Evolutionary conservation across 2,329 filamentous ascomycete species (phyloP), one percentile per base, ranked within the genome.

Genomic region (Juglanconis sp.): DNA sequence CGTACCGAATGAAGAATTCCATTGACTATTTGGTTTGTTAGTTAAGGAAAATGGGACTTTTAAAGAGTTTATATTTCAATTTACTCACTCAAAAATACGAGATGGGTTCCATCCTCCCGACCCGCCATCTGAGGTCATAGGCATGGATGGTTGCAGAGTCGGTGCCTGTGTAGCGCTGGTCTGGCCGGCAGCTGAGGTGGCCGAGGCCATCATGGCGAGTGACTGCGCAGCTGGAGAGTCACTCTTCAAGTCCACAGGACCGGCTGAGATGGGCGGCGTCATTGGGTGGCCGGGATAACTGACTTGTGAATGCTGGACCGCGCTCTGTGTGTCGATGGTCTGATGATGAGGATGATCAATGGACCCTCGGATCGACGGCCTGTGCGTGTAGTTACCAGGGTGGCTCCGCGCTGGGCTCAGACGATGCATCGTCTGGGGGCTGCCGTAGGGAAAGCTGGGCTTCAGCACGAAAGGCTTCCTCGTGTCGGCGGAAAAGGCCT

Each of bases 1-100:
- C 74, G 88, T 90, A 80, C 92, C 91, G 78, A 97, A 98, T 66
- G 94, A 93, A 70, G 90, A 88, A 75, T 96, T 93, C 93, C 94
- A 98, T 80, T 96, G 92, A 74, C 93, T 96, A 69, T 64, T 66
- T 57, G 8, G 7, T 7, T 49, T 40, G 57, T 68, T 63, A 70
- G 63, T 46, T 35, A 48, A 36, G 44, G 10, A 36, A 9, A 53
- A 64, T 31, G 53, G 17, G 31, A 34, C 53, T 35, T 63, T 56
- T 8, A 57, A 62, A 40, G 60, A 66, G 24, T 15, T 40, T 32
- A 60, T 47, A 31, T 30, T n/a, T 30, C 7, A 11, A 53, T 36
- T 35, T 38, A 84, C 91, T 82, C 84, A 96, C 92, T 94, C 91
- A 82, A 96, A 94, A 66, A 96, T 92, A 61, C 89, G 85, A 36